Evolutionary conservation across 2,329 filamentous ascomycete genomes (phyloP), one percentile per base, ranked within the genome.

Genomic region (Camptophora hylomeconis): DNA sequence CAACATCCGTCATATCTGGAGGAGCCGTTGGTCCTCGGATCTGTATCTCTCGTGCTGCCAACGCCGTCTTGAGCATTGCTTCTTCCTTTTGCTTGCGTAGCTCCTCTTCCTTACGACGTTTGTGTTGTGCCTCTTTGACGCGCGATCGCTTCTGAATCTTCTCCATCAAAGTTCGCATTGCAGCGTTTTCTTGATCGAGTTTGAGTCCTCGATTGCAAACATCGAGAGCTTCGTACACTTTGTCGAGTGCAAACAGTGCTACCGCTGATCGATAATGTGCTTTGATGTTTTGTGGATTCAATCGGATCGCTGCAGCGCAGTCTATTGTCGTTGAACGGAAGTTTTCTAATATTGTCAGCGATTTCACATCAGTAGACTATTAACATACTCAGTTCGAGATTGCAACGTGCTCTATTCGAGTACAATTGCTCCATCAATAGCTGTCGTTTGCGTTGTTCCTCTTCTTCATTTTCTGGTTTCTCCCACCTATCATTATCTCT

Each of bases 1-100:
- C 58, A 1, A 83, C 82, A 52, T 93, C 87, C 55, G 92, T 84
- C 66, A 92, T 77, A 47, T 94, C 81, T 0, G 86, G 86, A 19
- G 80, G 73, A 14, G 19, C 14, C 46, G 77, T 65, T 5, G 64
- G 62, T 28, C 58, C 65, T 31, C 79, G 65, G 6, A 69, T 70
- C 13, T 61, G 60, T 48, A 95, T 81, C 28, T 70, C 68, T n/a
- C 86, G 64, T 3, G 79, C 76, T 42, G 57, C 56, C 26, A 87
- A 57, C 12, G 79, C 79, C 1, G 72, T 66, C 45, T 62, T 64
- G 8, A 94, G 58, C 5, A 82, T 69, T 12, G 58, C 44, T 31
- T 63, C 65, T 36, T 81, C 65, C 41, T 66, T 67, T 38, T 63
- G 63, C 11, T 40, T 35, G 4, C 45, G 49, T 26, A 60, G 52